These are phyloP conservation scores for Ophiobolus disseminans DNA, from an alignment of 2,329 filamentous ascomycete species.

Conservation along the genomic window DNA sequence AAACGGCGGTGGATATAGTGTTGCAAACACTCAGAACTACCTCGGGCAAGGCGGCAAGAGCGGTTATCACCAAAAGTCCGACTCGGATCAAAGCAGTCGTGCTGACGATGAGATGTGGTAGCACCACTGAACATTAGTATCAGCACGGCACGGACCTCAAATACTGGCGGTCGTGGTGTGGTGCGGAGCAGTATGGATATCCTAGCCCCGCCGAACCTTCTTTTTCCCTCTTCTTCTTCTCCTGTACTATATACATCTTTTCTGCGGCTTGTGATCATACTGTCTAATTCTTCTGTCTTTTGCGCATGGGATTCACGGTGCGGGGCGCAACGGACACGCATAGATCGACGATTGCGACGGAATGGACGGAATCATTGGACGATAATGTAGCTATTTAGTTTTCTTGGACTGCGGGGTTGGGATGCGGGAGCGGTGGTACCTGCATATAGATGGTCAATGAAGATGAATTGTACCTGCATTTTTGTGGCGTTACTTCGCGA, in stretches of 20 bases:
- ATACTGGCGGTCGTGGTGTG: not conserved
- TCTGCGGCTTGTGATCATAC: not conserved
- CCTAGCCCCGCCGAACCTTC: no score
- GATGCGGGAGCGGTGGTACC: no score
- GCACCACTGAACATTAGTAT: constrained; percentile 1
- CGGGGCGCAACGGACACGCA: not conserved
- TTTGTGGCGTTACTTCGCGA: not conserved
- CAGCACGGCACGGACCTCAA: not conserved
- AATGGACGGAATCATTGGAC: not conserved
- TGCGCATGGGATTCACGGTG: not conserved
- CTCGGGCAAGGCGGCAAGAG: constrained; percentile 39
- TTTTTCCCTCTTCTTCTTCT: no score
- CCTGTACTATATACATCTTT: constrained; percentile 7
- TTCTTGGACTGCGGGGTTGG: no score
- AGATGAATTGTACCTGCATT: no score
- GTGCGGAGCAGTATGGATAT: no score
- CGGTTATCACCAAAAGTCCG: constrained; percentile 36
- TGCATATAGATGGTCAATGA: no score
- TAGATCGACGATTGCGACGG: not conserved
- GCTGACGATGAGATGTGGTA: constrained; percentile 51
- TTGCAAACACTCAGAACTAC: constrained; percentile 46
- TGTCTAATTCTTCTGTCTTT: constrained; percentile 1
- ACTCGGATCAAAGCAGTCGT: constrained; percentile 38
- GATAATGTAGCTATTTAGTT: not conserved
- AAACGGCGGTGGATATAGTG: constrained; percentile 44